Conservation (phyloP, 75 land plant species). For the Sequoia sempervirens region DNA sequence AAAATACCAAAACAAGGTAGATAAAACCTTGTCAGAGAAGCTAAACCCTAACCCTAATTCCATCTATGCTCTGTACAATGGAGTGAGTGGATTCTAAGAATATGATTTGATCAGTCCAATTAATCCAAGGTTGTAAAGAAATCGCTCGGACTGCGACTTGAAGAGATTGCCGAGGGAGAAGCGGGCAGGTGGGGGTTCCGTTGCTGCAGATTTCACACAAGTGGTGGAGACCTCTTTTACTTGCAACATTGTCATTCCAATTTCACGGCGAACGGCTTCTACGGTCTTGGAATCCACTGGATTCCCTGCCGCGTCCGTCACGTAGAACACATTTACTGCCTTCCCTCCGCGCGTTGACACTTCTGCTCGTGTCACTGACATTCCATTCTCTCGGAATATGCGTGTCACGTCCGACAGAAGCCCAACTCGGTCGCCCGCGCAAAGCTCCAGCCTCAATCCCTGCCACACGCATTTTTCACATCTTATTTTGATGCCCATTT, state of each 20-base stretch:
- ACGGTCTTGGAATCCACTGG: conserved; percentile 52
- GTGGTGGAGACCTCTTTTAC: conserved; percentile 30
- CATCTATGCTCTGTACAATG: neutral
- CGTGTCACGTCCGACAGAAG: conserved; percentile 77
- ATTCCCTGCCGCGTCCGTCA: conserved; percentile 59
- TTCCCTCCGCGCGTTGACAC: conserved; percentile 50
- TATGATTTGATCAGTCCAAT: conserved; percentile 53
- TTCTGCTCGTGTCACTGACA: conserved; percentile 80
- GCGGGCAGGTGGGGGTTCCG: conserved; percentile 16
- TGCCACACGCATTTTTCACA: conserved; percentile 14
- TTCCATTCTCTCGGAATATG: conserved; percentile 83
- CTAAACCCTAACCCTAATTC: neutral
- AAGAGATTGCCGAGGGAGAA: conserved; percentile 40
- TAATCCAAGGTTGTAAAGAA: conserved; percentile 47
- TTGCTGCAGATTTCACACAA: conserved; percentile 13
- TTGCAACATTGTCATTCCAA: conserved; percentile 37
- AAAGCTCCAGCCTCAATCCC: conserved; percentile 82
- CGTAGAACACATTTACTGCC: conserved; percentile 70
- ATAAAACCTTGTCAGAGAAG: neutral
- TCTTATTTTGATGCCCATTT: neutral
- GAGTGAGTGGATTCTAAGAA: neutral
- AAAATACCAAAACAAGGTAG: no score
- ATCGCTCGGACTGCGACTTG: conserved; percentile 29
- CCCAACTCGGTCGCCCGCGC: conserved; percentile 55
- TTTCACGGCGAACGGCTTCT: conserved; percentile 47